Evolutionary conservation across 148 eudicot genomes (phyloP).

Genomic region (Oxyria digyna): DNA sequence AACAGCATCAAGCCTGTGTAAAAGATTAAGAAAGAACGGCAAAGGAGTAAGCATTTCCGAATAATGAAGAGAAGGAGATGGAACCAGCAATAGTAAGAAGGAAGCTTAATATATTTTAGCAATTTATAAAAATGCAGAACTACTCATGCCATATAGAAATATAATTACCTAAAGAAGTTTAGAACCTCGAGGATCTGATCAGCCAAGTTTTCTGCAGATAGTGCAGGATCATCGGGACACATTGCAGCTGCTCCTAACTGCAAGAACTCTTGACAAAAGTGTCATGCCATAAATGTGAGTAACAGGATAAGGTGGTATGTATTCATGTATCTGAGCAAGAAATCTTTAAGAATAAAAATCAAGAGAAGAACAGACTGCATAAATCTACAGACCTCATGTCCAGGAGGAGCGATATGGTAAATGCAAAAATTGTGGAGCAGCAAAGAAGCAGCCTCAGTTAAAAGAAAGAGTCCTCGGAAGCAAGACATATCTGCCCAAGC

Average conservation of each 20-base stretch:
- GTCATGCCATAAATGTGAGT: constrained; percentile 35
- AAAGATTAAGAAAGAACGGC: neutral
- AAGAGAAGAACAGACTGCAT: constrained; percentile 6
- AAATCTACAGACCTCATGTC: constrained; percentile 58
- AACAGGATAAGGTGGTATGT: constrained; percentile 12
- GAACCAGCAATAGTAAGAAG: neutral
- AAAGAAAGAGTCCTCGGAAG: constrained; percentile 58
- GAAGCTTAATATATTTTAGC: neutral
- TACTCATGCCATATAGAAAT: neutral
- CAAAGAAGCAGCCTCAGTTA: constrained; percentile 55
- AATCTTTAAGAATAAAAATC: neutral
- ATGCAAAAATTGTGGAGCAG: constrained; percentile 61
- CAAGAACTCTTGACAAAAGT: constrained; percentile 81
- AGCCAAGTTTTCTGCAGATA: constrained; percentile 73
- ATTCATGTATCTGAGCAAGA: neutral
- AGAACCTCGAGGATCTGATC: constrained; percentile 89
- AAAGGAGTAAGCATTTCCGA: neutral
- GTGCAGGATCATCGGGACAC: constrained; percentile 53
- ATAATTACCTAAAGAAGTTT: constrained; percentile 62
- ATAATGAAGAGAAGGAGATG: neutral
- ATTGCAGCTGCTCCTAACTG: constrained; percentile 95
- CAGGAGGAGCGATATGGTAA: constrained; percentile 56
- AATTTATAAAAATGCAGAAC: neutral
- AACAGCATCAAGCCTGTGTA: constrained; percentile 37
- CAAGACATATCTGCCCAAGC: constrained; percentile 47